phyloP scores from a whole-genome alignment of 2,329 filamentous ascomycete genomes.

The Helicocarpus griseus region DNA sequence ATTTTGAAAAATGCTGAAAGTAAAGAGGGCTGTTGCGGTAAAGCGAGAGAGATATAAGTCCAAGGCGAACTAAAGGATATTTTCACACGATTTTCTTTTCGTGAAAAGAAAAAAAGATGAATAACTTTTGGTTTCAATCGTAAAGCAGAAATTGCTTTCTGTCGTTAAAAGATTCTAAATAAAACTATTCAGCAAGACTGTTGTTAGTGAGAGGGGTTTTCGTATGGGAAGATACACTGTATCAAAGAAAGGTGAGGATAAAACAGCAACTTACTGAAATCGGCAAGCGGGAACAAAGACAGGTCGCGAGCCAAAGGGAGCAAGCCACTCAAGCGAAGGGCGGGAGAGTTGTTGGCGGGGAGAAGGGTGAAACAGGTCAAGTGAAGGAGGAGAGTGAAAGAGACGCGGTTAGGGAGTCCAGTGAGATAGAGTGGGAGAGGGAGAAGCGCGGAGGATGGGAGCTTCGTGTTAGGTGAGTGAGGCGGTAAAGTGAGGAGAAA shows the following conservation, averaged over 20 bases:
- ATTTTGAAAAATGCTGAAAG: constrained; percentile 32
- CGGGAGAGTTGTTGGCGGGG: constrained; percentile 12
- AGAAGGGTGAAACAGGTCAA: constrained; percentile 4
- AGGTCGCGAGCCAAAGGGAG: constrained; percentile 1
- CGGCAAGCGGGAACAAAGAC: constrained; percentile 1
- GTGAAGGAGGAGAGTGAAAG: constrained; percentile 5
- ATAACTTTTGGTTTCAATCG: neutral
- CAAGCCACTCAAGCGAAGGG: constrained; percentile 9
- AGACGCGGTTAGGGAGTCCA: constrained; percentile 9
- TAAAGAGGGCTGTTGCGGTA: neutral
- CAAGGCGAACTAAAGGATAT: neutral
- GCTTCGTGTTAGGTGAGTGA: constrained; percentile 14
- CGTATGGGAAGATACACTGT: neutral
- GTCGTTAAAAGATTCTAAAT: neutral
- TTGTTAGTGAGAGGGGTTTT: neutral
- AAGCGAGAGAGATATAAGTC: constrained; percentile 2
- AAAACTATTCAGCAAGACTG: neutral
- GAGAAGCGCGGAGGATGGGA: constrained; percentile 15
- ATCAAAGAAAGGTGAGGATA: neutral
- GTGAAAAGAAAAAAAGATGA: neutral
- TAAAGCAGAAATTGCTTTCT: constrained; percentile 5
- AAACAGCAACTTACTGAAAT: constrained; percentile 4
- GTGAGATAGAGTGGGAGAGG: constrained; percentile 9
- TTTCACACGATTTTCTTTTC: neutral
- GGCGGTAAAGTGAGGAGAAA: constrained; percentile 17